Evolutionary conservation across 192 early-diverging fungal genomes (phyloP), one percentile per base, ranked within the genome.

Genomic region (Pecoramyces ruminantium): DNA sequence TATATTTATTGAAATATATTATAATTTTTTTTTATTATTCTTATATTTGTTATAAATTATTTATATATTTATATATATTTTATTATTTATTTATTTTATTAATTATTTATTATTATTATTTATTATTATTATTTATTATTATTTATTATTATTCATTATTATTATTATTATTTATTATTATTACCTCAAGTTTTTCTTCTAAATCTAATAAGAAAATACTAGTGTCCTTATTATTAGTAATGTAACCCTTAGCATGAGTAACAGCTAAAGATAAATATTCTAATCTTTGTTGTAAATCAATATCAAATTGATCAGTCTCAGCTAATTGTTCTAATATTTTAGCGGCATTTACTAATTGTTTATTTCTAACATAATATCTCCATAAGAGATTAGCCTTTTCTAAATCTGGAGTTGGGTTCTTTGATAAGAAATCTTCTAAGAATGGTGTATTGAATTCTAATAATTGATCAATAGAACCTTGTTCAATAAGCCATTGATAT

Each of bases 201-300:
- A 82, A 21, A n/a, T 82, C 81, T 29, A 38, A 78, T 6, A 82
- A 17, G 38, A 77, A 30, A 16, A 38, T 77, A 67, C 78, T 78
- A 11, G 18, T 30, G 16, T 78, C 51, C 14, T 78, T 29, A 38
- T 58, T 81, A 29, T 67, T 67, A 21, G 51, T n/a, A 11, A 27
- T 25, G 13, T 87, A 87, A 78, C 92, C 90, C 84, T 91, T 92
- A 78, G 85, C 85, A 83, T 92, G 91, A 79, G 89, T 86, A 30
- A 92, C 88, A 1, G 92, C 89, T 16, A 90, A 83, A 1, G 91
- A 90, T 25, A 93, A 84, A 77, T 92, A 92, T 82, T 92, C 89
- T 29, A 92, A 83, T 17, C 92, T 86, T 27, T 78, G 78, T 21
- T 84, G 81, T 80, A 93, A 82, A n/a, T 67, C 51, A n/a, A 67